Evolutionary conservation across 306 rosid genomes (phyloP).

Genomic region (Medicago lupulina): DNA sequence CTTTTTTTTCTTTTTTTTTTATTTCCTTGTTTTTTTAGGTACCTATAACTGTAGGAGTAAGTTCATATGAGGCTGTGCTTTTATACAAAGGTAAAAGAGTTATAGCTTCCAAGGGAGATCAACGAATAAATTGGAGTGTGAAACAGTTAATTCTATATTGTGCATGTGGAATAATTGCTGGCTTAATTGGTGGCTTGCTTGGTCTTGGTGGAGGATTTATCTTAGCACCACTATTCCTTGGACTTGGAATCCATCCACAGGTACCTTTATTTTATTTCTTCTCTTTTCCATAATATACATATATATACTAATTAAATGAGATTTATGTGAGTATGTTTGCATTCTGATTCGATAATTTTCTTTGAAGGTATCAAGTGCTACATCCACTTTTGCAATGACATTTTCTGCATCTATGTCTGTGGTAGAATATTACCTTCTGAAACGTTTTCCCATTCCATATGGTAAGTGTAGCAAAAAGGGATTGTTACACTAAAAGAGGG

Average conservation of each 20-base stretch:
- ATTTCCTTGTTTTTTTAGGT: constrained; percentile 23
- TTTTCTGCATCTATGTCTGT: constrained; percentile 88
- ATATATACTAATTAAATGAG: not conserved
- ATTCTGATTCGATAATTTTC: not conserved
- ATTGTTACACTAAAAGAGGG: too few relatives aligned
- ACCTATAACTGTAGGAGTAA: constrained; percentile 40
- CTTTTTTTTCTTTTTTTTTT: not conserved
- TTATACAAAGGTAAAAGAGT: constrained; percentile 60
- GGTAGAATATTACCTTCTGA: constrained; percentile 75
- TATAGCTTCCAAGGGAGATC: constrained; percentile 67
- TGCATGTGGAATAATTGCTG: constrained; percentile 63
- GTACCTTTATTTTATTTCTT: constrained; percentile 33
- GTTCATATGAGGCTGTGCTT: constrained; percentile 41
- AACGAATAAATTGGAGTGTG: constrained; percentile 57
- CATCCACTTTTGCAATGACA: constrained; percentile 79
- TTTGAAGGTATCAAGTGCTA: constrained; percentile 74
- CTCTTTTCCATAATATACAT: not conserved
- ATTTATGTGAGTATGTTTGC: not conserved
- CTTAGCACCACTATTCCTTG: constrained; percentile 80
- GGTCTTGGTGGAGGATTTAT: constrained; percentile 91
- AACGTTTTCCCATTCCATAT: constrained; percentile 76
- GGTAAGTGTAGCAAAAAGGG: constrained; percentile 47
- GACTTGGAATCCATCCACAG: constrained; percentile 84
- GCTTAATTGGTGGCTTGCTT: constrained; percentile 76
- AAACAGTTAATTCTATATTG: constrained; percentile 54